Base-by-base conservation (phyloP, 2,329 filamentous ascomycete species). In the Talaromyces sp. region DNA sequence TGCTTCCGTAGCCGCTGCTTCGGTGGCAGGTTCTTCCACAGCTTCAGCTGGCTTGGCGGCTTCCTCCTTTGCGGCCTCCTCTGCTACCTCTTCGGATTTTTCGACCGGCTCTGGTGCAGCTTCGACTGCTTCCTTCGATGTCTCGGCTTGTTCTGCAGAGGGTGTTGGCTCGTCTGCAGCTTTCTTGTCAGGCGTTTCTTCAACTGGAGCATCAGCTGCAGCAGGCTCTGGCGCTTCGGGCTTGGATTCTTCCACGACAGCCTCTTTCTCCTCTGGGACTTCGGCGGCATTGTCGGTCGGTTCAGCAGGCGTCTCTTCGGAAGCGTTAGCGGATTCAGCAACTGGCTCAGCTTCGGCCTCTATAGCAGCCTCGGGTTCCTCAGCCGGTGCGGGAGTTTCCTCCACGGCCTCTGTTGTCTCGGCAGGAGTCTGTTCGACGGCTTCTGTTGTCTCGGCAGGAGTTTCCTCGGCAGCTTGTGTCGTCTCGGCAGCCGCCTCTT, bases 351-450 rank as follows among this genome's bases (percentile, higher is more conserved):
- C n/a, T 54, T 54, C 47, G 4, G 30, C 4, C 22, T 56, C n/a
- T n/a, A 11, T 25, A 25, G 42, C 17, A 57, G 27, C 28, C n/a
- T 55, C 58, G 8, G 56, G 44, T 17, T 42, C 17, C 30, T 51
- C 39, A 51, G 30, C 25, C 17, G 19, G 22, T 33, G 42, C 44
- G n/a, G 22, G 27, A 36, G 56, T n/a, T 36, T 33, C 44, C 11
- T 51, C 44, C 2, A 30, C 28, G 10, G n/a, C 17, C 30, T 42
- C 36, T 39, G 36, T 22, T 1, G 17, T 25, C 47, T 53, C 60
- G 36, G 60, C 39, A 27, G 57, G 22, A 2, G 61, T 28, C 27
- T 63, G 58, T 22, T 61, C 55, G 9, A 47, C 58, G 17, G 58
- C 36, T 54, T 61, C 55, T 15, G 39, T 42, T 2, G 36, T 15